Base-by-base conservation (phyloP, 2,329 filamentous ascomycete species). In the Calonectria pteridis region DNA sequence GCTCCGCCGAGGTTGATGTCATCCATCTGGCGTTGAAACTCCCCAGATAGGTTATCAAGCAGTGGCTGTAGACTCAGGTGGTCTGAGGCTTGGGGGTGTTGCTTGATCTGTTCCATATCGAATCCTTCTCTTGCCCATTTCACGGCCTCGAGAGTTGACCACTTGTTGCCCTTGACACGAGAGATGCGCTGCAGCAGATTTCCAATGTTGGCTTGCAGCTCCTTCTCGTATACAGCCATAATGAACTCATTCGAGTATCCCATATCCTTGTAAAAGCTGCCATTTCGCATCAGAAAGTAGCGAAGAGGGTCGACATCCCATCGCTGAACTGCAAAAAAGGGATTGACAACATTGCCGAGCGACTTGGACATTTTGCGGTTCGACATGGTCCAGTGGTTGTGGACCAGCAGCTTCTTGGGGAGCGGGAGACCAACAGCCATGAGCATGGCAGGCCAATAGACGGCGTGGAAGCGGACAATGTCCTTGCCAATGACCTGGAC, bases 381-480 rank as follows among this genome's bases (percentile, higher is more conserved):
- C 70, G 94, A 94, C 85, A 99, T 93, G 18, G 95, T 98, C 97
- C 97, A 99, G 83, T 99, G 97, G 2, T 93, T 95, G 82, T 99
- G 97, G 67, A 95, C 95, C 3, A 99, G 87, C 37, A 99, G 91
- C 75, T 92, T 92, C 81, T 92, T 93, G 0, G 97, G 95, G 0
- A 94, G 87, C 1, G 95, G 93, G 6, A 98, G 88, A 66, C 93
- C 92, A 18, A 98, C 87, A 1, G 97, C 96, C 89, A 99, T 93
- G 20, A 99, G 91, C 78, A 99, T 94, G 4, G 97, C 97, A 0
- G 97, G 97, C 97, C 97, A 99, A 87, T 99, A 99, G 62, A 99
- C 93, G 84, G 95, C 96, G 83, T 99, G 97, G 84, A 99, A 99
- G 23, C 95, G 93, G 71, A 98, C 88, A 77, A 99, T 99, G 83